Conservation (phyloP, 805 yeast species). For the Starmerella gropengiesseri region DNA sequence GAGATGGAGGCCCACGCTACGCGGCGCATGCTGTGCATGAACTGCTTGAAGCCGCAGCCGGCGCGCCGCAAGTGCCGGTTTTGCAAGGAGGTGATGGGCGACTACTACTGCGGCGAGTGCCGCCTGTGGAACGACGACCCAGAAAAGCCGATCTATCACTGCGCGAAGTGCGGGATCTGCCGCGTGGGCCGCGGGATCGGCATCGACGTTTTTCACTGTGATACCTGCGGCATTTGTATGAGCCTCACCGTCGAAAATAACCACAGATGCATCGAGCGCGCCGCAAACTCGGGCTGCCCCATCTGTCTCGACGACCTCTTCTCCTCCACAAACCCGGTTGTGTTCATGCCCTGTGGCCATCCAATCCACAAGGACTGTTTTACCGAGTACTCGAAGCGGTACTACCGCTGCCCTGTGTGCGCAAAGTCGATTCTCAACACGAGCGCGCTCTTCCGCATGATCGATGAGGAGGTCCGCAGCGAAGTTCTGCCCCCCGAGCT, state of each 20-base stretch:
- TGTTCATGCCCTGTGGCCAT: constrained; percentile 89
- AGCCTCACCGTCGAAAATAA: constrained; percentile 64
- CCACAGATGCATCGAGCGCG: constrained; percentile 75
- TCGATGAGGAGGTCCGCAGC: constrained; percentile 69
- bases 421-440: constrained; percentile 74
- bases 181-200: constrained; percentile 80
- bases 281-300: constrained; percentile 87
- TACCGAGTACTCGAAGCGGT: constrained; percentile 67
- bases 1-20: constrained; percentile 50
- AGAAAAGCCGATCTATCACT: constrained; percentile 74
- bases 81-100: constrained; percentile 59
- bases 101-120: constrained; percentile 69
- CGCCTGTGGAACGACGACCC: constrained; percentile 68
- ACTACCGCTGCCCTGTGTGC: constrained; percentile 87
- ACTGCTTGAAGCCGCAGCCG: constrained; percentile 61
- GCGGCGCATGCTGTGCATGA: constrained; percentile 67
- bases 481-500: constrained; percentile 77
- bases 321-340: constrained; percentile 69
- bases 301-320: constrained; percentile 87
- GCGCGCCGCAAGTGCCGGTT: constrained; percentile 59
- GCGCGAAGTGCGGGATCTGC: constrained; percentile 88
- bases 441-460: constrained; percentile 76
- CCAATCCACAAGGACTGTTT: constrained; percentile 82
- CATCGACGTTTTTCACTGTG: constrained; percentile 84
- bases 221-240: constrained; percentile 78